Evolutionary conservation across 768 basidiomycete species (phyloP).

Genomic region (Suillus tomentosus): DNA sequence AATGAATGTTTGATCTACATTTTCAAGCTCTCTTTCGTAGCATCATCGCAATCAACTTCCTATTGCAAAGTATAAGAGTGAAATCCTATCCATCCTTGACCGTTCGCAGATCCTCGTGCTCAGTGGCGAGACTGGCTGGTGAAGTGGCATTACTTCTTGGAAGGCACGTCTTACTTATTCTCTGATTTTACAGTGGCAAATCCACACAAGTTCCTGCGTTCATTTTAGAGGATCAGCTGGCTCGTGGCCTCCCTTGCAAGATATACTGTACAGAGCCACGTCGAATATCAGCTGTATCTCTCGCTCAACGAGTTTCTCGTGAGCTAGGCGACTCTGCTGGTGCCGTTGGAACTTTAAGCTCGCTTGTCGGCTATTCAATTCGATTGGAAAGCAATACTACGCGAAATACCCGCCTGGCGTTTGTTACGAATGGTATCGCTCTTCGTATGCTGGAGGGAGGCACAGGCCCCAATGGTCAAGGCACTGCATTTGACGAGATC

Average conservation of each 20-base stretch:
- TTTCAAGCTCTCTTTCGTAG: slow-evolving; percentile 38
- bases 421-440: slow-evolving; percentile 93
- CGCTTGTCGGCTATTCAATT: slow-evolving; percentile 93
- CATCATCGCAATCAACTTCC: slow-evolving; percentile 76
- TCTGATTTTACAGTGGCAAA: slow-evolving; percentile 69
- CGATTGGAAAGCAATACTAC: slow-evolving; percentile 87
- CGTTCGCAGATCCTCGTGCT: slow-evolving; percentile 83
- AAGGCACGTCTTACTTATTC: slow-evolving; percentile 24
- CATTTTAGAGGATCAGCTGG: slow-evolving; percentile 87
- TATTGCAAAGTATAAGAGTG: slow-evolving; percentile 78
- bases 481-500: slow-evolving; percentile 89
- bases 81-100: slow-evolving; percentile 71
- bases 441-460: slow-evolving; percentile 95
- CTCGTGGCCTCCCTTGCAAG: slow-evolving; percentile 79
- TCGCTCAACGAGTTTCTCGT: slow-evolving; percentile 89
- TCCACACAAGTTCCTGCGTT: slow-evolving; percentile 95
- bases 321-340: slow-evolving; percentile 88
- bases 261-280: slow-evolving; percentile 96
- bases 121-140: slow-evolving; percentile 82
- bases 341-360: slow-evolving; percentile 71
- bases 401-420: slow-evolving; percentile 75
- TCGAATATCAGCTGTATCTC: slow-evolving; percentile 92
- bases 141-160: slow-evolving; percentile 40
- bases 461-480: slow-evolving; percentile 64
- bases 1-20: background rate